Percentiles rank a stretch among this genome's conserved stretches.
Evolutionary conservation across 2,329 filamentous ascomycete species (phyloP).

Genomic region (Zelopaecilomyces penicillatus): DNA sequence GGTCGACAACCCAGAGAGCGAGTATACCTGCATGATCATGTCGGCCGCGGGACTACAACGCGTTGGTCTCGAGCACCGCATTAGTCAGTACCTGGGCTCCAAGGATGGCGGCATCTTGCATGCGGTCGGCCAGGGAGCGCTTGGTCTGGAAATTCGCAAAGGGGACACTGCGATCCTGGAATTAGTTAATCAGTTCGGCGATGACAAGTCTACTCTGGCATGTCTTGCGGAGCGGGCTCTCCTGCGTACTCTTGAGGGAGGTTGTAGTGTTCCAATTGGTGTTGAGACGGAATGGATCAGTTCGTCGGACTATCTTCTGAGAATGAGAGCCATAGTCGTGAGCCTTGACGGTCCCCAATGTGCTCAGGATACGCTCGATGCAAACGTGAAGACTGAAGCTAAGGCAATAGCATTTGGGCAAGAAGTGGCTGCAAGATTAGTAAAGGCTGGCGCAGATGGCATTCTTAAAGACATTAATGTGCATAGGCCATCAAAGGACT

Average conservation of each 20-base stretch:
- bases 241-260: constrained; percentile 4
- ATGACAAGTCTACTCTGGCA: constrained; percentile 1
- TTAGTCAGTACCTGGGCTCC: constrained; percentile 6
- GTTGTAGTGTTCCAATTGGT: constrained; percentile 3
- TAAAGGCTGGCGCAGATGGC: background rate
- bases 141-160: constrained; percentile 6
- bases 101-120: constrained; percentile 5
- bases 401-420: background rate
- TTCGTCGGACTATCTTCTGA: background rate
- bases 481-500: constrained; percentile 3
- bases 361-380: constrained; percentile 3
- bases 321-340: constrained; percentile 6
- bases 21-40: constrained; percentile 7
- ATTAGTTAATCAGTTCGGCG: background rate
- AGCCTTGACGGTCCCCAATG: constrained; percentile 3
- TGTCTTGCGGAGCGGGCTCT: constrained; percentile 6
- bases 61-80: constrained; percentile 5
- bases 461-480: constrained; percentile 5
- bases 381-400: background rate
- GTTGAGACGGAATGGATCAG: constrained; percentile 6
- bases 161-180: background rate
- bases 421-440: constrained; percentile 4
- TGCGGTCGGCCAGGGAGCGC: constrained; percentile 5
- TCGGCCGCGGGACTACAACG: constrained; percentile 5
- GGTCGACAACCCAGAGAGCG: constrained; percentile 2